Conservation (phyloP, 2,329 filamentous ascomycete species). For the Exophiala alcalophila region DNA sequence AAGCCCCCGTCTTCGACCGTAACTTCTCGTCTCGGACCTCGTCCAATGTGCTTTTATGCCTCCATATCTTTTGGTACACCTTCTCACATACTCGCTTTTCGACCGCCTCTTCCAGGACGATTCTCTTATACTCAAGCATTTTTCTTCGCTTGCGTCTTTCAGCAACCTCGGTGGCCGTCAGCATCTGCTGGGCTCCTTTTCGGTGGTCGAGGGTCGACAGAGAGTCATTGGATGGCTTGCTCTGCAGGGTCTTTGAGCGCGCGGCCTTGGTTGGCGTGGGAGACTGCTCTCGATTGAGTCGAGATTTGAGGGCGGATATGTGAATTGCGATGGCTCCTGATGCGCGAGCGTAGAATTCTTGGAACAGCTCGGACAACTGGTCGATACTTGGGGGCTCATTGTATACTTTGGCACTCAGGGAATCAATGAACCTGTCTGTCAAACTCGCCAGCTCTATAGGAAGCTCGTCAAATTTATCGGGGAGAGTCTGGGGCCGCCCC, state of each 20-base stretch:
- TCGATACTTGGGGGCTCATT: constrained; percentile 79
- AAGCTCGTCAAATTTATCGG: constrained; percentile 78
- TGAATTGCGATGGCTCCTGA: constrained; percentile 82
- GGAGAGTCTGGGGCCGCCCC: constrained; percentile 37
- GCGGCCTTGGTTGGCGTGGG: constrained; percentile 44
- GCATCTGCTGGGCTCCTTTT: constrained; percentile 72
- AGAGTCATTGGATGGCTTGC: constrained; percentile 24
- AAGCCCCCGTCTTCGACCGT: constrained; percentile 85
- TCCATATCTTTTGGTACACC: constrained; percentile 84
- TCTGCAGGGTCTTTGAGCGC: constrained; percentile 21
- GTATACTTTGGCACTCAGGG: constrained; percentile 81
- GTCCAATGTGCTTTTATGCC: constrained; percentile 86
- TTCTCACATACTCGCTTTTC: constrained; percentile 82
- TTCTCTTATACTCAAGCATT: constrained; percentile 72
- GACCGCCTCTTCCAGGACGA: constrained; percentile 82
- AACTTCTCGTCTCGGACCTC: constrained; percentile 93
- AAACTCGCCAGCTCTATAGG: constrained; percentile 91
- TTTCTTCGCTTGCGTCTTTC: constrained; percentile 75
- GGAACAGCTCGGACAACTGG: constrained; percentile 78
- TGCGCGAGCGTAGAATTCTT: constrained; percentile 85
- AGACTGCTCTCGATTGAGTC: constrained; percentile 65
- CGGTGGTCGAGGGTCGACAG: constrained; percentile 25
- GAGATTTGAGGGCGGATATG: constrained; percentile 72
- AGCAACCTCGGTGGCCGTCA: constrained; percentile 80
- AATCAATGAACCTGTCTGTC: constrained; percentile 90